Evolutionary conservation across 768 basidiomycete species (phyloP), one percentile per base, ranked within the genome.

Genomic region (Obba rivulosa): DNA sequence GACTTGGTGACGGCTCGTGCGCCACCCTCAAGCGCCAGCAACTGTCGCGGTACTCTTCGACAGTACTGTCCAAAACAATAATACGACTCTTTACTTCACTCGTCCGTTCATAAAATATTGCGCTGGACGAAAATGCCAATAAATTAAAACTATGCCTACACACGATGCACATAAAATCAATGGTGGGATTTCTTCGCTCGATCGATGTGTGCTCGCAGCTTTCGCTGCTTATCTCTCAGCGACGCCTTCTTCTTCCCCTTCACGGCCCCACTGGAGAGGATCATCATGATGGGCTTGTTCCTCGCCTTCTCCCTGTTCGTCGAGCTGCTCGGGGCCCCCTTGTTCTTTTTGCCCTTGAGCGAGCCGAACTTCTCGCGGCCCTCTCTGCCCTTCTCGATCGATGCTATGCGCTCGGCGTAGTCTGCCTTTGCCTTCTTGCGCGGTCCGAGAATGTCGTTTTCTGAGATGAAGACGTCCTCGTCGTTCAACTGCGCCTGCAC

Each of bases 241-340:
- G 83, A 86, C 20, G 82, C 83, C 69, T 86, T 89, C 71, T 88
- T 91, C 72, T 92, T 92, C 1, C 87, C 74, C 54, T 75, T 73
- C n/a, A 92, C 87, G 1, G 82, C 80, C 1, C 76, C 77, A 50
- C 86, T 89, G 43, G 83, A 75, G 53, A 92, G 69, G 46, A 91
- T 83, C 90, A 92, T 92, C 93, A 95, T 94, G 56, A 95, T 78
- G 21, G 93, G 93, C 66, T 97, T 96, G 66, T 94, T 93, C 63
- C 87, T 79, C 34, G 83, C 80, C 79, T 96, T 96, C 70, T 95
- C 90, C 61, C 81, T 75, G 66, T 96, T 96, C 28, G 93, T 95
- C 48, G 87, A 83, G 62, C 88, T 91, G 66, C 89, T 92, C 50
- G 84, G 81, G 10, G 72, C 67, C 31, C 74, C 89, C 64, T 91